A percentile compares a stretch with the other conserved stretches of the same genome.
Conservation (phyloP, 2,329 filamentous ascomycete species). For the Colletotrichum lentis region DNA sequence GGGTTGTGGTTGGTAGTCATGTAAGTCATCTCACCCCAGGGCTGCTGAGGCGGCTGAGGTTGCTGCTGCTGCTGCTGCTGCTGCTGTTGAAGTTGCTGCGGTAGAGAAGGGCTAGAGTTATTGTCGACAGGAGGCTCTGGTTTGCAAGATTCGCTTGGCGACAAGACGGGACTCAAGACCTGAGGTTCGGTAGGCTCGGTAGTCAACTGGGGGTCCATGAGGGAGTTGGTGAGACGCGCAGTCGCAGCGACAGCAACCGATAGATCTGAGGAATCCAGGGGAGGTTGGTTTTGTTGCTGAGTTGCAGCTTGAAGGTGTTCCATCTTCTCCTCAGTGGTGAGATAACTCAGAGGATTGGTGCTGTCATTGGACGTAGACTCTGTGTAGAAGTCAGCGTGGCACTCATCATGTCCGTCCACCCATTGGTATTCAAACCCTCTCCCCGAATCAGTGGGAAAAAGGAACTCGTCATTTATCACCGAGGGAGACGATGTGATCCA, state of each 20-base stretch:
- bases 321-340: constrained; percentile 51
- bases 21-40: constrained; percentile 65
- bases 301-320: constrained; percentile 60
- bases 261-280: constrained; percentile 58
- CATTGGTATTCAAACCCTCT: background rate
- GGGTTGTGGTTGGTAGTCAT: constrained; percentile 46
- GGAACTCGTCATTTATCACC: background rate
- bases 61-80: constrained; percentile 11
- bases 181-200: constrained; percentile 28
- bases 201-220: constrained; percentile 61
- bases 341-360: constrained; percentile 42
- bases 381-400: constrained; percentile 16
- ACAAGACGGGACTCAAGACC: constrained; percentile 24
- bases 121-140: constrained; percentile 2
- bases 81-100: constrained; percentile 2
- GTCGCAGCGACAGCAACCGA: constrained; percentile 66
- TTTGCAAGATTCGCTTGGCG: constrained; percentile 23
- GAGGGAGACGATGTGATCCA: background rate
- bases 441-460: too few relatives aligned
- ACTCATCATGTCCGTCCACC: background rate
- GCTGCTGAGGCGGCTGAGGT: constrained; percentile 46
- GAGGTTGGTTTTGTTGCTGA: constrained; percentile 46
- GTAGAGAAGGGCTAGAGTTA: background rate
- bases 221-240: constrained; percentile 62
- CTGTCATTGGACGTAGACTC: constrained; percentile 37